Percentiles rank a stretch among this genome's conserved stretches.
phyloP scores from a whole-genome alignment of 2,329 filamentous ascomycete species.

The Torrubiella hemipterigena region DNA sequence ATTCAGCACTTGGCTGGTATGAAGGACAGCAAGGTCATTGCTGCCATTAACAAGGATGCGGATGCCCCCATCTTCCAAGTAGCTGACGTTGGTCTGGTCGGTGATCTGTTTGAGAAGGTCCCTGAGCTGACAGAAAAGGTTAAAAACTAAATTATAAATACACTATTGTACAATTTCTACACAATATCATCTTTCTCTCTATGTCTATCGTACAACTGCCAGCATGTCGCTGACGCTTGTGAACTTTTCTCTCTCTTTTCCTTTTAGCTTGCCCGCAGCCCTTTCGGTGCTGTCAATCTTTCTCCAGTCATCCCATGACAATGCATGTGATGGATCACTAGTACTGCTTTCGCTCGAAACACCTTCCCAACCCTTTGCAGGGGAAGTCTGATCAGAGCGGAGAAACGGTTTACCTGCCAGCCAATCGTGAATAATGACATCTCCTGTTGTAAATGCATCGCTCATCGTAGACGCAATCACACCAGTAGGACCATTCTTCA shows the following conservation, averaged over 20 bases:
- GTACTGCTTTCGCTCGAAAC: conserved; percentile 47
- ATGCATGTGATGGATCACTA: conserved; percentile 42
- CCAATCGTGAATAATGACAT: conserved; percentile 77
- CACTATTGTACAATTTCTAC: conserved; percentile 14
- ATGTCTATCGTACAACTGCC: conserved; percentile 27
- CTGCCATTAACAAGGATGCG: conserved; percentile 93
- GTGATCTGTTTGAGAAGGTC: conserved; percentile 90
- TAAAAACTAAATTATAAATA: conserved; percentile 35
- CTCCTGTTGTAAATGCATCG: conserved; percentile 82
- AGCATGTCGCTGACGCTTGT: conserved; percentile 47
- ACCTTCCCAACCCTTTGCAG: conserved; percentile 59
- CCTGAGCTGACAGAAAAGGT: conserved; percentile 95
- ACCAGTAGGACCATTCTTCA: conserved; percentile 86
- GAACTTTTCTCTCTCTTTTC: conserved; percentile 70
- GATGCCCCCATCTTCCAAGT: conserved; percentile 98
- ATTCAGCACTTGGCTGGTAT: conserved; percentile 98
- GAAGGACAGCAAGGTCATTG: conserved; percentile 99
- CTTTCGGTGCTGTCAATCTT: conserved; percentile 72
- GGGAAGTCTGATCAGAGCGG: conserved; percentile 6
- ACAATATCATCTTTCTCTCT: conserved; percentile 7
- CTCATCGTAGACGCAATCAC: conserved; percentile 95
- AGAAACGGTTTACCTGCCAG: conserved; percentile 28
- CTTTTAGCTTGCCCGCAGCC: conserved; percentile 48
- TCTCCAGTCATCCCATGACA: conserved; percentile 77
- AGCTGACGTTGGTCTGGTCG: conserved; percentile 89